These are phyloP conservation scores for Neurospora sp. DNA, from an alignment of 495 filamentous ascomycete species.

Conservation along the genomic window DNA sequence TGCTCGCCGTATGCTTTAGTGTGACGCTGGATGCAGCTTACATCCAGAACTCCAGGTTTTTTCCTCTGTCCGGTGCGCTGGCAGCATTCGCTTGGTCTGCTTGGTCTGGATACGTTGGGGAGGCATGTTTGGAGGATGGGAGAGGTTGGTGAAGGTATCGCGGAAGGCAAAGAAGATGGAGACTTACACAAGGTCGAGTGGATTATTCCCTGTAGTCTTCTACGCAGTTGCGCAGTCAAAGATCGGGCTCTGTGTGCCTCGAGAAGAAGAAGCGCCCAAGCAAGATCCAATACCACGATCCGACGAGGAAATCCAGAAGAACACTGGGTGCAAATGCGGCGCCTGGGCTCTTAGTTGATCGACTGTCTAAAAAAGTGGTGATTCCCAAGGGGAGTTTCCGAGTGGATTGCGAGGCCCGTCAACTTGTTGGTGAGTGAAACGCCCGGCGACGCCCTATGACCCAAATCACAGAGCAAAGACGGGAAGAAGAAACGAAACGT, in stretches of 20 bases:
- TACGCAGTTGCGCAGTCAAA: neutral
- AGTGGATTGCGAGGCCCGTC: neutral
- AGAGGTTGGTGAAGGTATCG: neutral
- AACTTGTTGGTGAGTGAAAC: neutral
- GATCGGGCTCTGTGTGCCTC: neutral
- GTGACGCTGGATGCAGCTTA: slow-evolving; percentile 21
- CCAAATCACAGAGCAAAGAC: neutral
- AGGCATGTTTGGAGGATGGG: neutral
- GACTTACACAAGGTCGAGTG: neutral
- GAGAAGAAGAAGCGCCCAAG: neutral
- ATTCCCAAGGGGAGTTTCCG: neutral
- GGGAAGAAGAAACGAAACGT: neutral
- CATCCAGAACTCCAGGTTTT: neutral
- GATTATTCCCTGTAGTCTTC: neutral
- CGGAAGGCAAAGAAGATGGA: neutral
- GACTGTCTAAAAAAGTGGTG: neutral
- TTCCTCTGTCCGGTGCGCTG: neutral
- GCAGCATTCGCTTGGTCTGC: neutral
- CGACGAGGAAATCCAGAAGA: neutral
- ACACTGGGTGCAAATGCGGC: neutral
- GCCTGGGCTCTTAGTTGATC: neutral
- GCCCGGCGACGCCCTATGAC: neutral
- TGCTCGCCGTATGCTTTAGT: slow-evolving; percentile 20
- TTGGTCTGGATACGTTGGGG: neutral
- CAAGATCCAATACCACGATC: neutral